Evolutionary conservation across 2,329 filamentous ascomycete genomes (phyloP), one percentile per base, ranked within the genome.

Genomic region (Pyricularia sp.): DNA sequence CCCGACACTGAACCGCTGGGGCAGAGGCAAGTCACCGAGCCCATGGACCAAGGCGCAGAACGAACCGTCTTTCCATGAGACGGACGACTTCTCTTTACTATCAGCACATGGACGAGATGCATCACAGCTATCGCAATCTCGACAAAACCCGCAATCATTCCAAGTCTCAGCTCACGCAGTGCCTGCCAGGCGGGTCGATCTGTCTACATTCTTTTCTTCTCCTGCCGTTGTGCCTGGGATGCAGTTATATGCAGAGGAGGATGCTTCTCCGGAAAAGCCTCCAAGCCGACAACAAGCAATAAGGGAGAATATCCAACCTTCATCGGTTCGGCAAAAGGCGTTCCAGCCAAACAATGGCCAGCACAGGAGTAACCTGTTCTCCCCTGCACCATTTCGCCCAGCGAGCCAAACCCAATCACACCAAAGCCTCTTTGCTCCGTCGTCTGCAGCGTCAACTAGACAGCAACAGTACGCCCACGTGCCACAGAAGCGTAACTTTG

Each of bases 141-240:
- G 49, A 60, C 24, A 55, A 63, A 40, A 35, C n/a, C 26, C 49
- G 24, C 35, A 64, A 10, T 12, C 49, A 19, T 2, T 22, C 19
- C 68, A 68, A 7, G 65, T 67, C 3, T 67, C 70, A 1, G 66
- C 69, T 49, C 70, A 71, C 19, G 70, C 66, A 3, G 68, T 68
- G 10, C 74, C 74, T 63, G 67, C 72, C 7, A 75, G 70, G 49
- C 73, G 73, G 26, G 79, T 81, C 64, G 79, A 84, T 64, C 74
- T 85, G 2, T 77, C 81, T 6, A 76, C 77, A 8, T 86, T 85
- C 71, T 86, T 86, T 70, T 86, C 83, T 0, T 85, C 83, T 2
- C 83, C 83, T 0, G 78, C 79, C 0, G 68, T 72, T 8, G 68
- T 78, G 30, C 78, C 78, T 1, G 70, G 70, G 4, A 71, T 71